Base-by-base conservation (phyloP, 2,329 filamentous ascomycete genomes). In the Trichoderma asperellum region DNA sequence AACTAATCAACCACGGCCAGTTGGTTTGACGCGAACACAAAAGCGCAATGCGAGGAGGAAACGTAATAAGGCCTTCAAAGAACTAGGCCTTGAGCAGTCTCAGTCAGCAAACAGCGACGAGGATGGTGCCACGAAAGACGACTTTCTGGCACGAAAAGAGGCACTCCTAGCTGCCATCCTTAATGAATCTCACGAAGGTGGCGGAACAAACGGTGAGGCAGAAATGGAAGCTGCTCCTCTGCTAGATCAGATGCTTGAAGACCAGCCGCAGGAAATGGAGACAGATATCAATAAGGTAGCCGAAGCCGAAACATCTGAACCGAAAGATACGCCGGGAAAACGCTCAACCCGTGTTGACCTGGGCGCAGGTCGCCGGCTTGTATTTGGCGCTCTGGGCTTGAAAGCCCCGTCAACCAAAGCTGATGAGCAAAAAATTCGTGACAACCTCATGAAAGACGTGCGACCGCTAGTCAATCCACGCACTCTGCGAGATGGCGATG, bases 311-410 rank as follows among this genome's bases (percentile, higher is more conserved):
- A 32, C 18, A 16, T 6, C 35, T 4, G 43, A 64, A 4, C 32
- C 21, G 3, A 34, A 67, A 34, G 61, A 57, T 11, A 72, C 73
- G 8, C 49, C 71, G 10, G 57, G 18, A 14, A 43, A 43, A 55
- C 71, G 43, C 64, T 72, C 34, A 69, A 72, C 35, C 68, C 77
- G 64, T 21, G 70, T 81, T 10, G 79, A 87, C 68, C 71, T 93
- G 35, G 86, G 84, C 18, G 89, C 90, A 63, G 88, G 89, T 2
- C 85, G 88, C 65, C 86, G 92, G 72, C 82, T 94, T 68, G 78
- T 95, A 0, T 92, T 94, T 74, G 89, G 89, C 10, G 90, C 91
- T 7, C 82, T 95, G 4, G 92, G 92, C 4, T 78, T 93, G 11
- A 88, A 88, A 67, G 86, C 85, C 4, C 91, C 92, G 0, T 91